phyloP scores from a whole-genome alignment of 2,329 filamentous ascomycete genomes.

The Fusarium guadeloupense region DNA sequence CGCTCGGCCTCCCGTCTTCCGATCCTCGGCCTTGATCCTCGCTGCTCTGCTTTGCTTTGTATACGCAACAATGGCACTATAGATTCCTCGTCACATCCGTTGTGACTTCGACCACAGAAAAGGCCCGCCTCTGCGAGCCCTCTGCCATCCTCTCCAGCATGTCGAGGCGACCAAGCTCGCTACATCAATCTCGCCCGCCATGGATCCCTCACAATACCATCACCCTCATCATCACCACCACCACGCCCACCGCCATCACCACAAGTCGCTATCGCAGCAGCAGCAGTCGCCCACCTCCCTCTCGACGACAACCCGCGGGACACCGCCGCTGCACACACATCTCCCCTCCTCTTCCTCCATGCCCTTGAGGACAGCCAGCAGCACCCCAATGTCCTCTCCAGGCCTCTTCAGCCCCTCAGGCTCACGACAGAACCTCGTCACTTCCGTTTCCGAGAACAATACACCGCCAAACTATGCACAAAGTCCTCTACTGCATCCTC shows the following conservation, averaged over 20 bases:
- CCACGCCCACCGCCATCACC: slow-evolving; percentile 37
- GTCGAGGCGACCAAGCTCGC: slow-evolving; percentile 41
- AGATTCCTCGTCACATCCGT: slow-evolving; percentile 37
- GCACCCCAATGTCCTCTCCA: slow-evolving; percentile 68
- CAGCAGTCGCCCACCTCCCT: slow-evolving; percentile 44
- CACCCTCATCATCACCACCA: slow-evolving; percentile 36
- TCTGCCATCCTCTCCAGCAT: slow-evolving; percentile 35
- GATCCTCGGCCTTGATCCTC: slow-evolving; percentile 7
- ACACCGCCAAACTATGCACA: slow-evolving; percentile 59
- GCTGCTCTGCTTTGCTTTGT: slow-evolving; percentile 16
- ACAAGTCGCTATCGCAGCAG: slow-evolving; percentile 45
- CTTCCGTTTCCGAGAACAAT: slow-evolving; percentile 62
- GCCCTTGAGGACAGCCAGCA: slow-evolving; percentile 60
- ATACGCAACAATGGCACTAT: slow-evolving; percentile 42
- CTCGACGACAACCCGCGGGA: slow-evolving; percentile 38
- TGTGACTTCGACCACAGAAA: slow-evolving; percentile 34
- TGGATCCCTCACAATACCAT: slow-evolving; percentile 44
- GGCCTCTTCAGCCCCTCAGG: slow-evolving; percentile 67
- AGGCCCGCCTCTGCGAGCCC: slow-evolving; percentile 41
- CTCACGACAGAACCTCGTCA: slow-evolving; percentile 53
- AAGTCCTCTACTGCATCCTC: slow-evolving; percentile 73
- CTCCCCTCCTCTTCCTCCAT: slow-evolving; percentile 51
- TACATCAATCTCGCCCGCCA: slow-evolving; percentile 38
- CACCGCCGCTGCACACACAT: slow-evolving; percentile 45
- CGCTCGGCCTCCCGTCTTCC: neutral